These are phyloP conservation scores for Rhodotorula diobovata DNA, from an alignment of 768 basidiomycete genomes.

Conservation along the genomic window DNA sequence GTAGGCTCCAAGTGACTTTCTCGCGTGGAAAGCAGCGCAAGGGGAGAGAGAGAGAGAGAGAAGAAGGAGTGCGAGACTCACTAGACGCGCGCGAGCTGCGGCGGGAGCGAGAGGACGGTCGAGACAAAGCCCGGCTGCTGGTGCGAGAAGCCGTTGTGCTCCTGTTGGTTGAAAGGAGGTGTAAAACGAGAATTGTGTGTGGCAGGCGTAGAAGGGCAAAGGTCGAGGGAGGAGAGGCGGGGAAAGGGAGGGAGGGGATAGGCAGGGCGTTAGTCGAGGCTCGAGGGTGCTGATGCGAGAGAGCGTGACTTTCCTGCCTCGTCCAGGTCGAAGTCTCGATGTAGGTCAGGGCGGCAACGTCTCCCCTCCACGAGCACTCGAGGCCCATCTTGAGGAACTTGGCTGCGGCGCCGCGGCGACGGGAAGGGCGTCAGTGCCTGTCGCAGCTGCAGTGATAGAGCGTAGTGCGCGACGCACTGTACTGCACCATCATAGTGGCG, in stretches of 20 bases:
- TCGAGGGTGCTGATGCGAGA: slow-evolving; percentile 67
- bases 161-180: slow-evolving; percentile 5
- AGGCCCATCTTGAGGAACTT: slow-evolving; percentile 79
- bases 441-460: not conserved
- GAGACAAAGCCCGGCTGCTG: slow-evolving; percentile 76
- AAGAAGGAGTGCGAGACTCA: not conserved
- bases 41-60: no score
- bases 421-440: not conserved
- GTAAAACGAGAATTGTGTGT: no score
- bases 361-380: slow-evolving; percentile 61
- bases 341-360: slow-evolving; percentile 71
- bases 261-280: no score
- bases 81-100: slow-evolving; percentile 67
- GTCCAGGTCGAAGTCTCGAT: slow-evolving; percentile 70
- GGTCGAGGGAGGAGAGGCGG: no score
- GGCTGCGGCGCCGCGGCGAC: slow-evolving; percentile 43
- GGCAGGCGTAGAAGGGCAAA: no score
- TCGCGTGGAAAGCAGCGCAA: no score
- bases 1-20: no score
- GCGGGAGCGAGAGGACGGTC: slow-evolving; percentile 74
- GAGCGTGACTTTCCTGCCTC: slow-evolving; percentile 62
- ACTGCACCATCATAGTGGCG: slow-evolving; percentile 50
- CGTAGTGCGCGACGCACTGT: not conserved
- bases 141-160: slow-evolving; percentile 80
- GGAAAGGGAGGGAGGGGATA: no score